These are phyloP conservation scores for Zoysia matrella DNA, from an alignment of 202 grass and related monocot genomes.

Conservation along the genomic window DNA sequence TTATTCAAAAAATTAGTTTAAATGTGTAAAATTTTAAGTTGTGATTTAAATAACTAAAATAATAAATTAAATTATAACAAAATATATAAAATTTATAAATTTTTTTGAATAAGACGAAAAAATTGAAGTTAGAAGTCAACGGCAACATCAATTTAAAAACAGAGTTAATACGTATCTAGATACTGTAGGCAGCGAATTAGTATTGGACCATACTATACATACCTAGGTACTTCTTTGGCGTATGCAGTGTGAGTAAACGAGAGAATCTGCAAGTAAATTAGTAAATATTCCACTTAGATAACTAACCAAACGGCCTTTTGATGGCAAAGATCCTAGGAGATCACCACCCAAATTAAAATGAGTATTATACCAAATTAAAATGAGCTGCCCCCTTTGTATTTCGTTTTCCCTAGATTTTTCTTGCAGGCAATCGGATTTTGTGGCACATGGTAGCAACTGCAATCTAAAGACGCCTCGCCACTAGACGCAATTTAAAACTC, in stretches of 20 bases:
- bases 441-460: constrained; percentile 54
- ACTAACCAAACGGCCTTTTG: constrained; percentile 14
- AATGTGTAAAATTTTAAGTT: too few species aligned
- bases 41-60: too few species aligned
- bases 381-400: constrained; percentile 20
- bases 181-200: not conserved
- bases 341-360: not conserved
- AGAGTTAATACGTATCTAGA: not conserved
- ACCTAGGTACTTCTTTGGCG: too few species aligned
- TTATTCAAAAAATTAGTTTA: too few species aligned
- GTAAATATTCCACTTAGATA: not conserved
- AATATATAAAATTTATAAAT: too few species aligned
- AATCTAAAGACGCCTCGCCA: constrained; percentile 45
- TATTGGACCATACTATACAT: not conserved
- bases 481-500: constrained; percentile 45
- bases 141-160: too few species aligned
- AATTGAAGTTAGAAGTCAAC: too few species aligned
- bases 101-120: too few species aligned
- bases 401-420: constrained; percentile 30
- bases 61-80: too few species aligned
- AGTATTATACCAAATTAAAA: constrained; percentile 34
- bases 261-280: too few species aligned
- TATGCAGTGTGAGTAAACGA: not conserved
- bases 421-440: constrained; percentile 46
- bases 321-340: constrained; percentile 53